phyloP scores from a whole-genome alignment of 345 rosid species.

The Cardamine resedifolia region DNA sequence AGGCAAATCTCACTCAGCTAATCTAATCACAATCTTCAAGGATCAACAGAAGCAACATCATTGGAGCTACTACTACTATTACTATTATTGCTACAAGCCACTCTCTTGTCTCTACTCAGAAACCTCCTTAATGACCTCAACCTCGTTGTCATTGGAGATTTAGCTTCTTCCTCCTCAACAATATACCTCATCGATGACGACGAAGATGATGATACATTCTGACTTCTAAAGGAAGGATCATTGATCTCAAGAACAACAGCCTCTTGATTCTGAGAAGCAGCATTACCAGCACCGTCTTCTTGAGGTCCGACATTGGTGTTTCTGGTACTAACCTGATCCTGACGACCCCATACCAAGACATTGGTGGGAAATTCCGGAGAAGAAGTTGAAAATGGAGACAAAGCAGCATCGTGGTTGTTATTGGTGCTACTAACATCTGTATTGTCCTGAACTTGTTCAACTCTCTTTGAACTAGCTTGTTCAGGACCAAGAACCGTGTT shows the following conservation, averaged over 20 bases:
- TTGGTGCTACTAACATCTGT: slow-evolving; percentile 23
- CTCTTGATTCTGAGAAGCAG: slow-evolving; percentile 40
- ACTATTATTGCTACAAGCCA: slow-evolving; percentile 44
- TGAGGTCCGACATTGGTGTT: slow-evolving; percentile 42
- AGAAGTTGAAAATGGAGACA: slow-evolving; percentile 39
- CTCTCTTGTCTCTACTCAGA: slow-evolving; percentile 73
- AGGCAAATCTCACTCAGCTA: slow-evolving; percentile 28
- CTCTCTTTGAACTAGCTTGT: slow-evolving; percentile 5
- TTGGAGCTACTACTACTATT: slow-evolving; percentile 41
- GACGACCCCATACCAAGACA: slow-evolving; percentile 85
- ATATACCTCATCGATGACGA: slow-evolving; percentile 34
- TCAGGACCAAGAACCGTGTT: slow-evolving; percentile 47
- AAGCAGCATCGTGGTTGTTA: slow-evolving; percentile 22
- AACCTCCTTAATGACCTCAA: slow-evolving; percentile 82
- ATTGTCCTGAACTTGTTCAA: slow-evolving; percentile 29
- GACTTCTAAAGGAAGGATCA: slow-evolving; percentile 53
- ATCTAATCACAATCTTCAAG: slow-evolving; percentile 36
- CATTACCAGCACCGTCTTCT: slow-evolving; percentile 45
- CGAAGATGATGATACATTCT: slow-evolving; percentile 32
- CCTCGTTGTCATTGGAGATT: slow-evolving; percentile 68
- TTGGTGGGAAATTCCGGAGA: slow-evolving; percentile 80
- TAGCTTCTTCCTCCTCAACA: slow-evolving; percentile 63
- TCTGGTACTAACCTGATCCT: slow-evolving; percentile 61
- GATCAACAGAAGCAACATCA: slow-evolving; percentile 53
- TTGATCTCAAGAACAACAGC: slow-evolving; percentile 44